Evolutionary conservation across 352 stramenopile species (phyloP), one percentile per base, ranked within the genome.

Genomic region (Pythium folliculosum): DNA sequence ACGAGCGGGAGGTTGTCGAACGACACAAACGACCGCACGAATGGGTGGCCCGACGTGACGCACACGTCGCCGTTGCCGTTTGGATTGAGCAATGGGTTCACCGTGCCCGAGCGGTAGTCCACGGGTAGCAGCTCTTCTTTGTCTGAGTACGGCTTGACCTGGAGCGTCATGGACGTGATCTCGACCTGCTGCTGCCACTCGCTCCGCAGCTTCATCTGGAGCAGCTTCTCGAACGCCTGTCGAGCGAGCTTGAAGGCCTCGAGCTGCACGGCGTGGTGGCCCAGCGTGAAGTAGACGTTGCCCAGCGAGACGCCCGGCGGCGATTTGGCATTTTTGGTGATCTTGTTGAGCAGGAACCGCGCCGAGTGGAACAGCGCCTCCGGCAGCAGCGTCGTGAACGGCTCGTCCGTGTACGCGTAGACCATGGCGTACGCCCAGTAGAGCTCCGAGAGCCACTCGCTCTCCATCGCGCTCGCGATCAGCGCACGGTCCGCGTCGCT

Each of bases 1-100:
- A 99, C 94, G 4, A 99, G 82, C 38, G 96, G 96, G 21, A 99
- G 78, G 45, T 97, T 92, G 65, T 99, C 96, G 63, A 98, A 99
- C 23, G 94, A 98, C 23, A 98, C 73, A 57, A 98, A 98, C 1
- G 89, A 98, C 17, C 96, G 89, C 19, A 98, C 75, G 68, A 99
- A 99, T 16, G 91, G 94, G 63, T 99, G 96, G 12, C 91, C 88
- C 45, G 96, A 99, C 50, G 88, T 95, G 8, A 96, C 83, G 64
- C 95, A 99, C 6, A 94, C 85, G 65, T 98, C 95, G 17, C 94
- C 91, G 5, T 71, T 85, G 62, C 82, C 78, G 54, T 92, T 92
- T 21, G 90, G 81, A 50, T 97, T 97, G n/a, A 99, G 72, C 22
- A 98, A 75, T 5, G 92, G 89, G 64, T 98, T 99, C 19, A 88